Base-by-base conservation (phyloP, 768 basidiomycete genomes). In the Amanita rubescens region DNA sequence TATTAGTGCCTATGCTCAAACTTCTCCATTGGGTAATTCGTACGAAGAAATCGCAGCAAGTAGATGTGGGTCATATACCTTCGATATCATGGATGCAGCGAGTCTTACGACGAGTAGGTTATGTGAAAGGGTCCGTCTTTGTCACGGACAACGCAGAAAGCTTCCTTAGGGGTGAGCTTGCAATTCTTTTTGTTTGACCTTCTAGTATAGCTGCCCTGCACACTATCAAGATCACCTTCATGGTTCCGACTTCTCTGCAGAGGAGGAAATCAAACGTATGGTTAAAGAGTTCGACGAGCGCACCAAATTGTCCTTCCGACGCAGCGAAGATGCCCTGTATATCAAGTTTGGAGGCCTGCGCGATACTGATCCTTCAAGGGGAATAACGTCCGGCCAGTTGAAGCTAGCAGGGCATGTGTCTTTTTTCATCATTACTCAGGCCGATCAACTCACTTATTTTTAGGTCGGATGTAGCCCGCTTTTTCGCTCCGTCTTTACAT, bases 1-100 rank as follows among this genome's bases (percentile, higher is more conserved):
- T 47, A 64, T 78, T 35, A 76, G 73, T 51, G 67, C 71, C n/a
- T 78, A 78, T 51, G 67, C 65, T 15, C 68, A 69, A 57, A 37
- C 10, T 37, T 37, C 42, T n/a, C 12, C 24, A 3, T 55, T 60
- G 24, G 51, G 45, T 6, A 62, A 61, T 1, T 53, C 65, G 0
- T 64, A 74, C 24, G 67, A 72, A 52, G 77, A 79, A 59, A 70
- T 75, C 39, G 68, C 73, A 7, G 65, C 68, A 1, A 49, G 65
- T 3, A 59, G 68, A 53, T 75, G 72, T 72, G 55, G 48, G 59
- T 25, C 9, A 25, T 39, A 3, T 6, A 33, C 11, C 8, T 15
- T 22, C 1, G 17, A 17, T 12, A 17, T 6, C 30, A 15, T 19
- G 17, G n/a, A 17, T 5, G 7, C 10, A n/a, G n/a, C 34, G 17